Percentiles rank a stretch among this genome's conserved stretches.
phyloP scores from a whole-genome alignment of 352 stramenopile genomes.

The Pythium utonaiense region DNA sequence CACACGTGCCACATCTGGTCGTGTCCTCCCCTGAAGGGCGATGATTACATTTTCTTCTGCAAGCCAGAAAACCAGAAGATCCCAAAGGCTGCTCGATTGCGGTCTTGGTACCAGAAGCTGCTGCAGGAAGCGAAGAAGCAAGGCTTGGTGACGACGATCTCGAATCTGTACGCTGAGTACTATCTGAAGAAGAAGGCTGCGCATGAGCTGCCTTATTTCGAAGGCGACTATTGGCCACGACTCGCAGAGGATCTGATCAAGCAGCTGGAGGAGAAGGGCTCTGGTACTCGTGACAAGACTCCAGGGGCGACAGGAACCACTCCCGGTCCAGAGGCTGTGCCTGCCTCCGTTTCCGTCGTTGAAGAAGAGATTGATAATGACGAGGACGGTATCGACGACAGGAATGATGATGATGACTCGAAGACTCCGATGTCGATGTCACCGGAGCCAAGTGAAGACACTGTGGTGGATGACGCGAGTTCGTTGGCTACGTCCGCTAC shows the following conservation, averaged over 20 bases:
- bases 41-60: constrained; percentile 91
- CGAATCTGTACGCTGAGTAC: constrained; percentile 84
- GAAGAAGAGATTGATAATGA: constrained; percentile 23
- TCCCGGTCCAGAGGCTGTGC: background rate
- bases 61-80: constrained; percentile 90
- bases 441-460: constrained; percentile 52
- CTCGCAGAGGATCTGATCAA: constrained; percentile 99
- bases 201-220: constrained; percentile 96
- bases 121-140: constrained; percentile 79
- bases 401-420: constrained; percentile 13
- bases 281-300: constrained; percentile 24
- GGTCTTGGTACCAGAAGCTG: constrained; percentile 86
- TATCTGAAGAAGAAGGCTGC: constrained; percentile 87
- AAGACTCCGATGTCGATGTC: constrained; percentile 49
- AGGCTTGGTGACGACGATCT: constrained; percentile 75
- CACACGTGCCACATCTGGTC: constrained; percentile 89
- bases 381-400: constrained; percentile 15
- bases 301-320: constrained; percentile 7
- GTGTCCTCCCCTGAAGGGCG: constrained; percentile 83
- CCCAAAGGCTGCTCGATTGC: constrained; percentile 80
- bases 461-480: constrained; percentile 9
- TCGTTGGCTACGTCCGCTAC: background rate
- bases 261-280: constrained; percentile 93
- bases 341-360: background rate
- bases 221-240: constrained; percentile 98